Conservation (phyloP, 2,329 filamentous ascomycete genomes). For the Colletotrichum higginsianum region DNA sequence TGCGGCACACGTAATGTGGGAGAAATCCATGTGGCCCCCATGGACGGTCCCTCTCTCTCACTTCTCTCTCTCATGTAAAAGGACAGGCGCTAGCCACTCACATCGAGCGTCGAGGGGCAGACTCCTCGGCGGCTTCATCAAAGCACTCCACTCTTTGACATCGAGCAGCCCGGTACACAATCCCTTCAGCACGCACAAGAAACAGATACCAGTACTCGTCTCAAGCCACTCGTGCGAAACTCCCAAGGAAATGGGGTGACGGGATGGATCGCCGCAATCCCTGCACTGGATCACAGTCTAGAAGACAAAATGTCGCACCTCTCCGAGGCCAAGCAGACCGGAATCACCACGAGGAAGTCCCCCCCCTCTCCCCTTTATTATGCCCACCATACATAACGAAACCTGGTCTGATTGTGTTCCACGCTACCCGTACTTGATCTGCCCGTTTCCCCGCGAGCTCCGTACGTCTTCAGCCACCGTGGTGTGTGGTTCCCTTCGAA, state of each 20-base stretch:
- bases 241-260: neutral
- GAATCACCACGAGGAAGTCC: neutral
- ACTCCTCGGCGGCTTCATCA: neutral
- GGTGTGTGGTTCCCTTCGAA: slow-evolving; percentile 1
- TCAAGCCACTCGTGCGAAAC: neutral
- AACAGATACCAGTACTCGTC: too few relatives aligned
- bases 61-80: too few relatives aligned
- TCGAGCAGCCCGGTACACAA: neutral
- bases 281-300: slow-evolving; percentile 12
- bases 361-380: neutral
- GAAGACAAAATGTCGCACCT: slow-evolving; percentile 1
- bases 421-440: neutral
- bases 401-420: too few relatives aligned
- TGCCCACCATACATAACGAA: neutral
- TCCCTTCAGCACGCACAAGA: too few relatives aligned
- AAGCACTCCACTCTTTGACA: neutral
- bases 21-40: slow-evolving; percentile 9
- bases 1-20: slow-evolving; percentile 23
- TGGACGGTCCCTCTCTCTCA: neutral
- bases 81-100: too few relatives aligned
- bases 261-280: neutral
- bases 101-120: neutral
- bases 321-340: neutral
- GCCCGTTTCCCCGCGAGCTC: neutral
- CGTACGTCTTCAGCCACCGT: neutral